Percentiles rank a stretch among this genome's conserved stretches.
Evolutionary conservation across 2,329 filamentous ascomycete genomes (phyloP).

Genomic region (Ophiostoma himal-ulmi): DNA sequence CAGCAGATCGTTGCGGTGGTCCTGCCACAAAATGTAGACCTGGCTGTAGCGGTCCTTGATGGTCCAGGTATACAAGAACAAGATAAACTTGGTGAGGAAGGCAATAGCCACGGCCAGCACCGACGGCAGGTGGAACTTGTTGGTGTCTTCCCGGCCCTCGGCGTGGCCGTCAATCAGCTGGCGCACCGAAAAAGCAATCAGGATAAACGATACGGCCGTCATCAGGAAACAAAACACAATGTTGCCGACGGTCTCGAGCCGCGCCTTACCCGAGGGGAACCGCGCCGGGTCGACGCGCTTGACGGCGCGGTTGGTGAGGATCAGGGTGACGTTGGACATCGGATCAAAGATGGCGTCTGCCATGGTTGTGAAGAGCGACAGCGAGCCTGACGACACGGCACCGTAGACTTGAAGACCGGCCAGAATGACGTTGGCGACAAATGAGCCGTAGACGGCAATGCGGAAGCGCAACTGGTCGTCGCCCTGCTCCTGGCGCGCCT

Average conservation of each 20-base stretch:
- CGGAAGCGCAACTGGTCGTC: slow-evolving; percentile 74
- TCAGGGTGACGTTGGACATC: slow-evolving; percentile 78
- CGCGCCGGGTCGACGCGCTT: slow-evolving; percentile 76
- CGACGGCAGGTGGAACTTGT: slow-evolving; percentile 70
- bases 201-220: slow-evolving; percentile 83
- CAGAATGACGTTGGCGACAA: slow-evolving; percentile 74
- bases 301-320: slow-evolving; percentile 81
- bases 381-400: slow-evolving; percentile 77
- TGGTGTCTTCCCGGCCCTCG: slow-evolving; percentile 44
- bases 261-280: slow-evolving; percentile 87
- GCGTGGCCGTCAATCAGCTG: slow-evolving; percentile 54
- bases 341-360: slow-evolving; percentile 94
- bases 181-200: slow-evolving; percentile 79
- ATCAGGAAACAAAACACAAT: slow-evolving; percentile 96
- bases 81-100: slow-evolving; percentile 72
- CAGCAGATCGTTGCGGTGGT: slow-evolving; percentile 94
- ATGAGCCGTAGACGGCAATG: slow-evolving; percentile 60
- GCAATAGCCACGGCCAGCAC: slow-evolving; percentile 80
- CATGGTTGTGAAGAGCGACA: slow-evolving; percentile 96
- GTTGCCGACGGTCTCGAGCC: slow-evolving; percentile 92
- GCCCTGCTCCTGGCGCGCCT: slow-evolving; percentile 71
- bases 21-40: slow-evolving; percentile 88
- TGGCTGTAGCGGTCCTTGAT: slow-evolving; percentile 87
- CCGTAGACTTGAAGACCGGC: slow-evolving; percentile 81
- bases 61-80: slow-evolving; percentile 91